Evolutionary conservation across 106 monocot genomes (phyloP).

Genomic region (Dioscorea alata): DNA sequence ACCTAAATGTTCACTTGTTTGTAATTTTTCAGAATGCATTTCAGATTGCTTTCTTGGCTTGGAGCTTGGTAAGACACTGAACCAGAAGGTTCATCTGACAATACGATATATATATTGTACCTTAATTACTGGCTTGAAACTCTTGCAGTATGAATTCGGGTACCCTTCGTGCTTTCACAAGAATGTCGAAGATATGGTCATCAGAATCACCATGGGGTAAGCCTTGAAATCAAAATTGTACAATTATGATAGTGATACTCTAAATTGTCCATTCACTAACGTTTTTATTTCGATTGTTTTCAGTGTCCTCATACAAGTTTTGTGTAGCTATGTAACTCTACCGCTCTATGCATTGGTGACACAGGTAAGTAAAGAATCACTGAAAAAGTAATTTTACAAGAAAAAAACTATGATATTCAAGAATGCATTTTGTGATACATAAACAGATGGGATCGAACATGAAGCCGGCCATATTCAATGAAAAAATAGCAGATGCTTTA

Average conservation of each 20-base stretch:
- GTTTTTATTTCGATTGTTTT: too few relatives aligned
- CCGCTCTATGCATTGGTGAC: conserved; percentile 47
- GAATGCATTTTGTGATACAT: background rate
- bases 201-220: conserved; percentile 43
- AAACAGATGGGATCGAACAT: conserved; percentile 25
- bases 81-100: background rate
- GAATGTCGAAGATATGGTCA: conserved; percentile 7
- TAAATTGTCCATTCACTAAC: too few relatives aligned
- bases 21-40: conserved; percentile 33
- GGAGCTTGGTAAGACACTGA: conserved; percentile 18
- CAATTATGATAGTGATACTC: too few relatives aligned
- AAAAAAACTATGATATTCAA: background rate
- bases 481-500: conserved; percentile 18
- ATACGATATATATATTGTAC: background rate
- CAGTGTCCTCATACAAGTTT: conserved; percentile 30
- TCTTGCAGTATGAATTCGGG: conserved; percentile 32
- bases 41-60: conserved; percentile 40
- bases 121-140: background rate
- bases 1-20: background rate
- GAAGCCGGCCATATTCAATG: conserved; percentile 21
- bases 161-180: conserved; percentile 30
- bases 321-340: conserved; percentile 46
- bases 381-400: background rate
- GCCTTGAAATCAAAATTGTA: background rate
- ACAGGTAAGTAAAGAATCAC: conserved; percentile 16